Base-by-base conservation (phyloP, 2,329 filamentous ascomycete species). In the Colletotrichum sublineola region DNA sequence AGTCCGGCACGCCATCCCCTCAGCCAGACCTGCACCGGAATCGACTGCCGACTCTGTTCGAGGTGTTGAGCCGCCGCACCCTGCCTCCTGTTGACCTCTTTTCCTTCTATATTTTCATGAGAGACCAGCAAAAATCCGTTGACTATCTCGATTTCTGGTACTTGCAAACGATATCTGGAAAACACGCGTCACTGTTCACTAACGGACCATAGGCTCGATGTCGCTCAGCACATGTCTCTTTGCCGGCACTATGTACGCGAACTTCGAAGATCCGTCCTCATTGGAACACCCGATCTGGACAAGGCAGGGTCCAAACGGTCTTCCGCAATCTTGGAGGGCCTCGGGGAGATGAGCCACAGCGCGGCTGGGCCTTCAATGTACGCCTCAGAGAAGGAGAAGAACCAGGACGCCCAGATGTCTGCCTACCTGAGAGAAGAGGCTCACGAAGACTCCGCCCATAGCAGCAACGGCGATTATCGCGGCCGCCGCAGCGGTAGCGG, bases 41-140 rank as follows among this genome's bases (percentile, higher is more conserved):
- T 81, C 90, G 96, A 75, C 89, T 99, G 71, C 96, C 96, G 58
- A 98, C 95, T 1, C 90, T 99, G 63, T 98, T 97, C 80, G 97
- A 99, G 84, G 96, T 99, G 68, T 86, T 99, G 73, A 97, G 94
- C 80, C 91, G 97, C 76, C 92, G 95, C 75, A 99, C 96, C n/a
- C 88, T 97, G 29, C 94, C 97, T 61, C 96, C 96, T 0, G 96
- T 99, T 70, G 97, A 99, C 80, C 87, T 99, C 14, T 99, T 97
- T 83, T 98, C 95, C 2, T 99, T 99, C 86, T 99, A 99, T 84
- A 99, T 99, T 78, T 99, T 97, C 84, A 99, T 99, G 96, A 91
- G 96, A 78, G 97, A 99, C 82, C 95, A 98, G 83, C 96, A 99
- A 83, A 91, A 95, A 81, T 98, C 96, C 9, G 96, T 99, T 15